A percentile compares a stretch with the other conserved stretches of the same genome.
Conservation (phyloP, 228 moss, liverwort and hornwort genomes). For the Sphagnum magellanicum region DNA sequence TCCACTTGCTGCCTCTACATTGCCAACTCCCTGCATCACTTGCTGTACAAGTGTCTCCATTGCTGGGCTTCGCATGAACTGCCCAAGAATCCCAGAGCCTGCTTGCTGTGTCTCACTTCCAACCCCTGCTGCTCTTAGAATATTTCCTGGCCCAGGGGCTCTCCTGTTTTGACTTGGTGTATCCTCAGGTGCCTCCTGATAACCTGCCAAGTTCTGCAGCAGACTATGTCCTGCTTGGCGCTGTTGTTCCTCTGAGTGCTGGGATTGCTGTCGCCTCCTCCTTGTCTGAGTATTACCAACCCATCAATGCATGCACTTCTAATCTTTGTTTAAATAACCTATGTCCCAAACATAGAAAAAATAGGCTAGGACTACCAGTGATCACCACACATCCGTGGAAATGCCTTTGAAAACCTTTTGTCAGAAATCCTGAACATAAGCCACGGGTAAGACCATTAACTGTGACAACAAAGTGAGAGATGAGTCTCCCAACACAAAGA, state of each 20-base stretch:
- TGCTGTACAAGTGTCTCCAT: constrained; percentile 84
- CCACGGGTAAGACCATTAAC: no score
- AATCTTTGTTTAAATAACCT: no score
- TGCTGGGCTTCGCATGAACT: constrained; percentile 83
- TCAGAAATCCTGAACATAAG: no score
- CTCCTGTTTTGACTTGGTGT: constrained; percentile 15
- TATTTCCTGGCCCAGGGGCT: constrained; percentile 14
- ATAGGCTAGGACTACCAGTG: no score
- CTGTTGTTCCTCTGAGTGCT: constrained; percentile 30
- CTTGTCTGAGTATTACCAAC: constrained; percentile 16
- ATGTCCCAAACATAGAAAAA: no score
- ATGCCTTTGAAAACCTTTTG: no score
- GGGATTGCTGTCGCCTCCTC: constrained; percentile 36
- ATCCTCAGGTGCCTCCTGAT: constrained; percentile 28
- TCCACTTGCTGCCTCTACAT: constrained; percentile 35
- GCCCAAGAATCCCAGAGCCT: constrained; percentile 59
- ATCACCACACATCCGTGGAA: no score
- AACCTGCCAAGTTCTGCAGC: constrained; percentile 35
- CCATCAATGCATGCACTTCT: no score
- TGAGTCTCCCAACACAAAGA: no score
- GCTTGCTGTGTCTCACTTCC: constrained; percentile 33
- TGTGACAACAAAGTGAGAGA: no score
- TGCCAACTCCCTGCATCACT: constrained; percentile 72
- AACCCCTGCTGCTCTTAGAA: constrained; percentile 45
- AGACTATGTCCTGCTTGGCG: constrained; percentile 43